Evolutionary conservation across 257 asterid genomes (phyloP).

Genomic region (Coffea eugenioides): DNA sequence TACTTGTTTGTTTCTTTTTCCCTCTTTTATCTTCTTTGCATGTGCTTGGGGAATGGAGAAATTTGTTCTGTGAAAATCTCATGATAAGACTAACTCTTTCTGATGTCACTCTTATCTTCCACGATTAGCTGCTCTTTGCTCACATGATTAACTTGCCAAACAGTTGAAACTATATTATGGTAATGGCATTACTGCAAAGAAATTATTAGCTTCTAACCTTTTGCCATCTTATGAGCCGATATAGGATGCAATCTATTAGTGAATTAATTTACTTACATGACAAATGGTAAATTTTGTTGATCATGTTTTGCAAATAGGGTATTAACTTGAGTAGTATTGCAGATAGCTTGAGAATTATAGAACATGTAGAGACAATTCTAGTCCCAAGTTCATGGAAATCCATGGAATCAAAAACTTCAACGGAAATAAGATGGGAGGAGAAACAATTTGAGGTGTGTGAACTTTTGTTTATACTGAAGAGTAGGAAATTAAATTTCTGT

Average conservation of each 20-base stretch:
- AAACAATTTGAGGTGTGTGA: slow-evolving; percentile 62
- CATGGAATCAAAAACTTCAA: slow-evolving; percentile 57
- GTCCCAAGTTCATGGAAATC: slow-evolving; percentile 68
- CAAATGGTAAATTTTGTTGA: not conserved
- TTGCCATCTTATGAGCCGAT: not conserved
- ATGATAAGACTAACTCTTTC: not conserved
- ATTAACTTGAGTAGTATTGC: slow-evolving; percentile 21
- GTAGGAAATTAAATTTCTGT: not conserved
- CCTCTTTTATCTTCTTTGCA: slow-evolving; percentile 4
- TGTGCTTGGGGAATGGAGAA: not conserved
- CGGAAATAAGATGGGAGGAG: slow-evolving; percentile 67
- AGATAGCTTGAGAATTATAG: slow-evolving; percentile 81
- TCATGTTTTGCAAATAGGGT: not conserved
- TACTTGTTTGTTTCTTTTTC: not conserved
- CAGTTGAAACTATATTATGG: not conserved
- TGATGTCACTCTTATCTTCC: not conserved
- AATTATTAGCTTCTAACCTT: not conserved
- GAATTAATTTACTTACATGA: not conserved
- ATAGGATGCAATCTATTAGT: not conserved
- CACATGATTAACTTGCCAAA: not conserved
- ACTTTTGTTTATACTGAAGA: slow-evolving; percentile 1
- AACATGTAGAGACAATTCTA: slow-evolving; percentile 74
- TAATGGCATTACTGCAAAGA: not conserved
- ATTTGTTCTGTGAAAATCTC: not conserved
- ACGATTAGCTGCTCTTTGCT: not conserved